Conservation (phyloP, 305 asterid species). For the Solanum aculeatissimum region DNA sequence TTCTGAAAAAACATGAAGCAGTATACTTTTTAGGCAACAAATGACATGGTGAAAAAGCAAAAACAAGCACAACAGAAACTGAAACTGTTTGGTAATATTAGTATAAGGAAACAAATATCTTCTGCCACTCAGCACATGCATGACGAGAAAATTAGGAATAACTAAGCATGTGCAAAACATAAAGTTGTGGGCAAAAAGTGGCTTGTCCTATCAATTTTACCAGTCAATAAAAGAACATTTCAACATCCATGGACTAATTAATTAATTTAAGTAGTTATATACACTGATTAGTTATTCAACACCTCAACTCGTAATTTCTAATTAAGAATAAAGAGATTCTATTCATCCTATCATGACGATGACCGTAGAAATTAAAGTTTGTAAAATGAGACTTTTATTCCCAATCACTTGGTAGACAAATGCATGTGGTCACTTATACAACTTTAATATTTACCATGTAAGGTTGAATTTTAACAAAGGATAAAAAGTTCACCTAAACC, state of each 20-base stretch:
- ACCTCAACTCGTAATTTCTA: neutral
- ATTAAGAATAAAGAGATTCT: neutral
- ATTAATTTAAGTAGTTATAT: neutral
- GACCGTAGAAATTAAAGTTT: neutral
- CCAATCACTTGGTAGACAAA: neutral
- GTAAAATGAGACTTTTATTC: neutral
- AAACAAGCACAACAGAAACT: neutral
- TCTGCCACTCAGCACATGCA: neutral
- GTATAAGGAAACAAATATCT: neutral
- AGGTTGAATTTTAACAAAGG: neutral
- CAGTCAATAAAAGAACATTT: neutral
- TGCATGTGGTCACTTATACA: neutral
- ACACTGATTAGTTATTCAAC: too few relatives aligned
- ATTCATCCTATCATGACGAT: neutral
- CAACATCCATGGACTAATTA: neutral
- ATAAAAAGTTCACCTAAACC: too few relatives aligned
- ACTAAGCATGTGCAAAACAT: neutral
- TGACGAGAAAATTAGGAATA: neutral
- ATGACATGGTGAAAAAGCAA: neutral
- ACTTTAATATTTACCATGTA: neutral
- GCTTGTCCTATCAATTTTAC: neutral
- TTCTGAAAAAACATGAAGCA: neutral
- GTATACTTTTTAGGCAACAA: neutral
- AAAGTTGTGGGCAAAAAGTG: neutral
- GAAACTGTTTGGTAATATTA: neutral